A percentile compares a stretch with the other conserved stretches of the same genome.
Conservation (phyloP, 2,329 filamentous ascomycete genomes). For the Colletotrichum lupini region DNA sequence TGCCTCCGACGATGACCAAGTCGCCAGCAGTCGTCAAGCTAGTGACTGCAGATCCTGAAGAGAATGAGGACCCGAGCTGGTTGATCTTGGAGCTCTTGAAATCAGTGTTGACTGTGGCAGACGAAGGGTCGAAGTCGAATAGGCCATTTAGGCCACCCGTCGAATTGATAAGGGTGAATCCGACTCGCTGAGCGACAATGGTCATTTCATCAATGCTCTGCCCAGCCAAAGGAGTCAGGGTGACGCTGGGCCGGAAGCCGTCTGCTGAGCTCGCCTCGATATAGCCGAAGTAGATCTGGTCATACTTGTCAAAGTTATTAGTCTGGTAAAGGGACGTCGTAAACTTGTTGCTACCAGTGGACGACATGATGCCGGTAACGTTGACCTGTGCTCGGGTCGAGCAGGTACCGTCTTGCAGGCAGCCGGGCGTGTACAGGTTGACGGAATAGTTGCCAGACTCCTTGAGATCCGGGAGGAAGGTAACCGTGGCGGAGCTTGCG, state of each 20-base stretch:
- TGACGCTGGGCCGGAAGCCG: slow-evolving; percentile 84
- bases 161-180: slow-evolving; percentile 79
- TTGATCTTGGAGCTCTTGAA: slow-evolving; percentile 81
- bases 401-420: slow-evolving; percentile 83
- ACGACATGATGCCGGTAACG: slow-evolving; percentile 77
- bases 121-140: slow-evolving; percentile 84
- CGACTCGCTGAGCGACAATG: slow-evolving; percentile 89
- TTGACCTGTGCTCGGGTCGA: slow-evolving; percentile 81
- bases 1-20: slow-evolving; percentile 82
- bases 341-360: slow-evolving; percentile 58
- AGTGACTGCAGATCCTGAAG: slow-evolving; percentile 74
- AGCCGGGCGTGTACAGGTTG: slow-evolving; percentile 93
- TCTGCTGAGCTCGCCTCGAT: slow-evolving; percentile 77
- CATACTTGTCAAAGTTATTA: slow-evolving; percentile 97
- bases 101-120: slow-evolving; percentile 67
- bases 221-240: slow-evolving; percentile 74
- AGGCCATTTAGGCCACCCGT: slow-evolving; percentile 88
- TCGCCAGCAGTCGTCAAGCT: slow-evolving; percentile 74
- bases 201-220: slow-evolving; percentile 73
- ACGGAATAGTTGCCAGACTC: slow-evolving; percentile 93
- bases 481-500: slow-evolving; percentile 72
- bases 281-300: slow-evolving; percentile 87
- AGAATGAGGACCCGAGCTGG: slow-evolving; percentile 77
- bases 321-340: slow-evolving; percentile 82
- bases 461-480: slow-evolving; percentile 85